phyloP scores from a whole-genome alignment of 768 basidiomycete genomes.

The Coprinellus aureogranulatus region DNA sequence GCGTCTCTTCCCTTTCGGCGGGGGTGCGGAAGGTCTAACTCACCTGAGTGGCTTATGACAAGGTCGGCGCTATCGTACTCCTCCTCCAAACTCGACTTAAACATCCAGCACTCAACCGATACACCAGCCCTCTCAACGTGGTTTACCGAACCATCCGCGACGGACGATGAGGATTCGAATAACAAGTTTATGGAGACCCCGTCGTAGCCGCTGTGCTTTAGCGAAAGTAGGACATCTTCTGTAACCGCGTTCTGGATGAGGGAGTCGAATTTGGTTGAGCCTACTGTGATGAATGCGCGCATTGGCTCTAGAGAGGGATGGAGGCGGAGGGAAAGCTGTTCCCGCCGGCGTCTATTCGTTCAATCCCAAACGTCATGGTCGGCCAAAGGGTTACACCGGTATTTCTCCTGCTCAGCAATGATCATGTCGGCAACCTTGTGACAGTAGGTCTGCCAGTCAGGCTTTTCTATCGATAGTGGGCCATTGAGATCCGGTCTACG shows the following conservation, averaged over 20 bases:
- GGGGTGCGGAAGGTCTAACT: slow-evolving; percentile 20
- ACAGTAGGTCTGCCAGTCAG: slow-evolving; percentile 99
- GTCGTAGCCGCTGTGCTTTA: slow-evolving; percentile 56
- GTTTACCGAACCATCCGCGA: slow-evolving; percentile 27
- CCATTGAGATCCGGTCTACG: slow-evolving; percentile 79
- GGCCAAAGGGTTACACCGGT: too few relatives aligned
- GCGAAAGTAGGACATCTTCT: slow-evolving; percentile 50
- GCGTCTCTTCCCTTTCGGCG: slow-evolving; percentile 1
- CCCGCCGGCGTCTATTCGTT: neutral
- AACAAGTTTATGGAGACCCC: slow-evolving; percentile 61
- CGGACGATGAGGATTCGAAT: slow-evolving; percentile 34
- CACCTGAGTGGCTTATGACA: slow-evolving; percentile 93
- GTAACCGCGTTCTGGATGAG: slow-evolving; percentile 64
- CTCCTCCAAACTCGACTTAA: slow-evolving; percentile 67
- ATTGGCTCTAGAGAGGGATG: slow-evolving; percentile 21
- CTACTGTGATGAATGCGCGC: slow-evolving; percentile 78
- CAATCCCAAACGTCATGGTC: neutral
- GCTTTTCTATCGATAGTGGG: slow-evolving; percentile 81
- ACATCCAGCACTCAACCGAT: slow-evolving; percentile 64
- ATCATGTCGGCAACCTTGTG: slow-evolving; percentile 89
- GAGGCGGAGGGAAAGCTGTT: neutral
- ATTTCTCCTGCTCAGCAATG: slow-evolving; percentile 84
- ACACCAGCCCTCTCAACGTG: slow-evolving; percentile 39
- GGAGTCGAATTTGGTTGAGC: slow-evolving; percentile 82
- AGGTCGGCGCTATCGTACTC: slow-evolving; percentile 68